Base-by-base conservation (phyloP, 2,329 filamentous ascomycete species). In the Sordariomycetes sp. region DNA sequence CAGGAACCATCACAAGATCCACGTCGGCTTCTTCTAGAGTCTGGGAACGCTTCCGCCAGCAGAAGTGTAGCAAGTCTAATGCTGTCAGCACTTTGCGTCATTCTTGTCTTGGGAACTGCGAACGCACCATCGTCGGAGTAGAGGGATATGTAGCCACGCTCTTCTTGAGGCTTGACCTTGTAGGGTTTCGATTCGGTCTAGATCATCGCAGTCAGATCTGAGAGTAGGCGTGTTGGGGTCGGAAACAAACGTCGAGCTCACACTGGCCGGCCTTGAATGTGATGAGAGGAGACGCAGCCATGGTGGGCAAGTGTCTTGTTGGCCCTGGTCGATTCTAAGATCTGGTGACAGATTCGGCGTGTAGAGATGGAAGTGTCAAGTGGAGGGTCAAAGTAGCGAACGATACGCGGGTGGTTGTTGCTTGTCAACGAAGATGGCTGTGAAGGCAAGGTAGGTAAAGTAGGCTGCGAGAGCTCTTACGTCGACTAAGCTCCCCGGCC, bases 201-300 rank as follows among this genome's bases (percentile, higher is more conserved):
- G 33, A 43, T 39, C 58, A 20, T 24, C 15, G n/a, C 11, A 18
- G 14, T 15, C 17, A 15, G n/a, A n/a, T n/a, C n/a, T n/a, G n/a
- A n/a, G n/a, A n/a, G n/a, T n/a, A n/a, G n/a, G n/a, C n/a, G n/a
- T n/a, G n/a, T 12, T 6, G 11, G 14, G n/a, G 30, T 21, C 19
- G 20, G 32, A 20, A 31, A 18, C 82, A 54, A 65, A 94, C 87
- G 57, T 88, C 80, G 40, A 90, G 58, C 34, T 92, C 79, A 64
- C 90, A 96, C 58, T 75, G 76, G 59, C 90, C 90, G 44, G 90
- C 90, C 72, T 94, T 95, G 74, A 96, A 96, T 12, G 87, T 94
- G 57, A 96, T 88, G 53, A 94, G 74, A 21, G 90, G 87, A 46
- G 72, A 59, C 60, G 86, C 79, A 42, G 88, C 86, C 87, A 94